phyloP scores from a whole-genome alignment of 768 basidiomycete genomes.

The Pulveroboletus frians region DNA sequence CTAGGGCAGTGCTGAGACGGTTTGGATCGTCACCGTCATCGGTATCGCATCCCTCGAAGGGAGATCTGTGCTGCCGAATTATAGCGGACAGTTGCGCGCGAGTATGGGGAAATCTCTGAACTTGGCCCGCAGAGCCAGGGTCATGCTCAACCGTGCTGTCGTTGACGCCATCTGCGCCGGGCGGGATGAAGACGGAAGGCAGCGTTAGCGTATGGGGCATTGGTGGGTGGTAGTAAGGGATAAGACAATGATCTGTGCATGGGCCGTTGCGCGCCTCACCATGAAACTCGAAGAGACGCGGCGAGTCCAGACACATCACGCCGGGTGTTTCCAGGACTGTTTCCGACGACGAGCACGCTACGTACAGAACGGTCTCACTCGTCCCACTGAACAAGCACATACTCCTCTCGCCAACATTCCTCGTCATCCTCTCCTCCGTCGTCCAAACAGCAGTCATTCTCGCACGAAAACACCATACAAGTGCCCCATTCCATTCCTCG shows the following conservation, averaged over 20 bases:
- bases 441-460: conserved; percentile 63
- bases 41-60: conserved; percentile 48
- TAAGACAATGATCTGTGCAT: conserved; percentile 22
- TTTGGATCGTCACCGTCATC: conserved; percentile 53
- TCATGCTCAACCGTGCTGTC: conserved; percentile 21
- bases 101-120: conserved; percentile 69
- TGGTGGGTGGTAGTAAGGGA: conserved; percentile 12
- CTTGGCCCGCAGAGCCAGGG: conserved; percentile 13
- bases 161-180: conserved; percentile 7
- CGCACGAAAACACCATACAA: conserved; percentile 83
- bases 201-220: conserved; percentile 26
- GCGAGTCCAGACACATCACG: conserved; percentile 23
- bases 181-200: conserved; percentile 11
- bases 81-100: conserved; percentile 74
- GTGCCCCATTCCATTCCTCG: conserved; percentile 94
- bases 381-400: conserved; percentile 75
- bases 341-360: conserved; percentile 1
- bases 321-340: conserved; percentile 7
- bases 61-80: conserved; percentile 63
- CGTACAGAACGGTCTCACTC: conserved; percentile 30
- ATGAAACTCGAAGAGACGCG: conserved; percentile 15
- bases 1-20: conserved; percentile 54
- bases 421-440: conserved; percentile 37
- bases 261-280: conserved; percentile 18
- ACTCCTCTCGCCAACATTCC: conserved; percentile 66